phyloP scores from a whole-genome alignment of 2,329 filamentous ascomycete species.

The Periconia digitata region DNA sequence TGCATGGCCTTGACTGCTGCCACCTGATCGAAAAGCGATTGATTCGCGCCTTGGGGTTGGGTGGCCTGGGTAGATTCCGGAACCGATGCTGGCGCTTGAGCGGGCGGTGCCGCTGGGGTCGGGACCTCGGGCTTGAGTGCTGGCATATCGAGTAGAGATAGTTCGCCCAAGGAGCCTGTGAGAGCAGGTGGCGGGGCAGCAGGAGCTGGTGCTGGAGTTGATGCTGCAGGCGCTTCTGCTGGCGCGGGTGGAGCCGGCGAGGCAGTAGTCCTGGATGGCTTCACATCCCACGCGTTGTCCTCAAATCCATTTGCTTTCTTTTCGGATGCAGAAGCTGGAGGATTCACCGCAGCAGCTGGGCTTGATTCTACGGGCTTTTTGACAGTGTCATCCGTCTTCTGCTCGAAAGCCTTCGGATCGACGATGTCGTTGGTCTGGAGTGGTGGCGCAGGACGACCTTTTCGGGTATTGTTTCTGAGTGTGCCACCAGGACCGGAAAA shows the following conservation, averaged over 20 bases:
- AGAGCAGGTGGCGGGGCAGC: constrained; percentile 34
- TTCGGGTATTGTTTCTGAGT: constrained; percentile 90
- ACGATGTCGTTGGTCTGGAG: constrained; percentile 83
- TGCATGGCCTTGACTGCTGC: constrained; percentile 43
- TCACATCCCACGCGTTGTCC: constrained; percentile 96
- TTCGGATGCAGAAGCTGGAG: constrained; percentile 46
- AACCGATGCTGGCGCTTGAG: constrained; percentile 48
- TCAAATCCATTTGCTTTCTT: constrained; percentile 73
- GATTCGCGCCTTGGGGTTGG: constrained; percentile 50
- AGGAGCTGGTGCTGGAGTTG: constrained; percentile 45
- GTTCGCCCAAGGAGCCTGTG: constrained; percentile 70
- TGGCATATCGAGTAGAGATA: constrained; percentile 63
- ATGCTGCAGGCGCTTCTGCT: constrained; percentile 44
- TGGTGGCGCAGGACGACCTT: constrained; percentile 84
- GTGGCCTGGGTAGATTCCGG: constrained; percentile 40
- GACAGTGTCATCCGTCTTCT: constrained; percentile 52
- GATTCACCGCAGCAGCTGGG: constrained; percentile 50
- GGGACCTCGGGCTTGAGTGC: constrained; percentile 40
- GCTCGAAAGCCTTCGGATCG: constrained; percentile 81
- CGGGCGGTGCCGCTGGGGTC: constrained; percentile 43
- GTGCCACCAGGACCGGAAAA: constrained; percentile 93
- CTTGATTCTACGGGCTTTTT: constrained; percentile 51
- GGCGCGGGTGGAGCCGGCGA: constrained; percentile 45
- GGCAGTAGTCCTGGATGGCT: constrained; percentile 65
- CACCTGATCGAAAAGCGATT: constrained; percentile 40